Conservation (phyloP, 495 filamentous ascomycete genomes). For the Penicillium herquei region DNA sequence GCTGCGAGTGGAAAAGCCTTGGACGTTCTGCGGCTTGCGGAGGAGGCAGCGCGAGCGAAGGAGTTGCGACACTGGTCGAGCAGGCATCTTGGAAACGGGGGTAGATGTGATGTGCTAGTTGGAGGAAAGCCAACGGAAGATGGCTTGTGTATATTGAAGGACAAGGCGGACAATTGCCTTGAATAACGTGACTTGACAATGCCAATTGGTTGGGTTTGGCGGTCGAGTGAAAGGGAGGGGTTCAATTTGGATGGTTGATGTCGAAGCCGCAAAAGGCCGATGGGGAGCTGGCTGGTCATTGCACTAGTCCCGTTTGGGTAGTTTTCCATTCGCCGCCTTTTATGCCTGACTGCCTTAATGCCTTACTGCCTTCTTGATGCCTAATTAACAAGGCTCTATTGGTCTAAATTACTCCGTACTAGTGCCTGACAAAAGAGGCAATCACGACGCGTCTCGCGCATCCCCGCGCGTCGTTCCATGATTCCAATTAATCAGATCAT, state of each 20-base stretch:
- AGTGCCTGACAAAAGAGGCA: slow-evolving; percentile 23
- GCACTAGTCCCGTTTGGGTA: slow-evolving; percentile 36
- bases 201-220: slow-evolving; percentile 23
- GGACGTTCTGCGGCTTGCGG: slow-evolving; percentile 37
- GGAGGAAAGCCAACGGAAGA: slow-evolving; percentile 3
- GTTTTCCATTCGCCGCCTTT: slow-evolving; percentile 31
- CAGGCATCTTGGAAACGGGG: slow-evolving; percentile 39
- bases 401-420: too few relatives aligned
- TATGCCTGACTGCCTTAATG: slow-evolving; percentile 14
- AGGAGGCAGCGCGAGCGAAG: slow-evolving; percentile 43
- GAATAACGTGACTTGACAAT: slow-evolving; percentile 13
- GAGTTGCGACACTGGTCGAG: slow-evolving; percentile 40
- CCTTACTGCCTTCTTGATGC: not conserved
- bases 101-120: slow-evolving; percentile 10
- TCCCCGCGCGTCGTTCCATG: too few relatives aligned
- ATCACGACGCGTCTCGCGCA: slow-evolving; percentile 23
- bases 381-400: slow-evolving; percentile 23
- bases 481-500: slow-evolving; percentile 1
- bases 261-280: slow-evolving; percentile 51
- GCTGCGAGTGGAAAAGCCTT: slow-evolving; percentile 46
- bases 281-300: slow-evolving; percentile 32
- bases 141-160: not conserved
- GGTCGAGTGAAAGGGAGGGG: slow-evolving; percentile 33
- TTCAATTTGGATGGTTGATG: slow-evolving; percentile 35
- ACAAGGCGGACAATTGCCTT: slow-evolving; percentile 18